These are phyloP conservation scores for Sparassis latifolia DNA, from an alignment of 1,284 basidiomycete genomes.

Conservation along the genomic window DNA sequence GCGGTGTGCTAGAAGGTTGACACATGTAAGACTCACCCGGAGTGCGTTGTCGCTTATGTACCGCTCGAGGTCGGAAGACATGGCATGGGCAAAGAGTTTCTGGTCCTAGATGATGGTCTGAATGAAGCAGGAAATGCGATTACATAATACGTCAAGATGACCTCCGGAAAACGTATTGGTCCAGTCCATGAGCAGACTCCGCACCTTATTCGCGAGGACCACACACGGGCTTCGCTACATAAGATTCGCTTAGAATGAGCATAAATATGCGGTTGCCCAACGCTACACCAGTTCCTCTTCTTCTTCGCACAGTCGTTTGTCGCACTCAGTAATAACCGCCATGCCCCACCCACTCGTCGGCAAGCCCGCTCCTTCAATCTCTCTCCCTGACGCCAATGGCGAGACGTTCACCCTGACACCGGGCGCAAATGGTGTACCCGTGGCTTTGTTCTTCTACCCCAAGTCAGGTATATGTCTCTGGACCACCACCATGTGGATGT, in stretches of 20 bases:
- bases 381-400: conserved; percentile 43
- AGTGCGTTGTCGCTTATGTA: conserved; percentile 87
- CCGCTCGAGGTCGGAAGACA: conserved; percentile 61
- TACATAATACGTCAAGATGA: not conserved
- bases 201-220: not conserved
- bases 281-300: too few relatives aligned
- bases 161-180: too few relatives aligned
- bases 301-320: too few relatives aligned
- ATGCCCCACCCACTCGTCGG: conserved; percentile 40
- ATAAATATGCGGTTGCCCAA: too few relatives aligned
- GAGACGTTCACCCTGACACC: conserved; percentile 43
- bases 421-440: conserved; percentile 39
- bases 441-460: conserved; percentile 73
- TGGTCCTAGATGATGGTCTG: too few relatives aligned
- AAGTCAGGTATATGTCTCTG: conserved; percentile 39
- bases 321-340: not conserved
- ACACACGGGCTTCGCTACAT: not conserved
- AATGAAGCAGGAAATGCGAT: not conserved
- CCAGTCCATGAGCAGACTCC: not conserved
- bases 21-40: conserved; percentile 41
- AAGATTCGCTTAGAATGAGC: not conserved
- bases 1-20: not conserved
- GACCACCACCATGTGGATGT: conserved; percentile 8
- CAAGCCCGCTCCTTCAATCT: conserved; percentile 45
- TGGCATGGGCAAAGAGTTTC: conserved; percentile 10